phyloP scores from a whole-genome alignment of 257 asterid species.

The Knoxia roxburghii region DNA sequence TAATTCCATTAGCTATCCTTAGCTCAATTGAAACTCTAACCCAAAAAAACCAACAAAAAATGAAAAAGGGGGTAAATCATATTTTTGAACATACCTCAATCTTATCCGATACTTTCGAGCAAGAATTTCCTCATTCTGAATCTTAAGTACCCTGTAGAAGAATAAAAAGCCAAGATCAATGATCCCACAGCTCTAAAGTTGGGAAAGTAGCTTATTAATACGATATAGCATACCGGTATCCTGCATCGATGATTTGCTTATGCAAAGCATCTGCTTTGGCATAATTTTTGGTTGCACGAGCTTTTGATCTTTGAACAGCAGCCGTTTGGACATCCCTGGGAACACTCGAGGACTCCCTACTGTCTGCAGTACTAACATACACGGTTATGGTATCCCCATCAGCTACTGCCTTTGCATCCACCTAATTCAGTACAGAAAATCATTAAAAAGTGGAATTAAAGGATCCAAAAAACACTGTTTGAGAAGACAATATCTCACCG shows the following conservation, averaged over 20 bases:
- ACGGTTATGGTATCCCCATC: constrained; percentile 94
- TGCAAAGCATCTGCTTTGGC: constrained; percentile 70
- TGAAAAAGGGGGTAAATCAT: neutral
- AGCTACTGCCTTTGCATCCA: constrained; percentile 87
- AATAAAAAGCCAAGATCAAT: neutral
- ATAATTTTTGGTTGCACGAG: constrained; percentile 59
- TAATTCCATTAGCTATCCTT: constrained; percentile 6
- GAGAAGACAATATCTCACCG: constrained; percentile 37
- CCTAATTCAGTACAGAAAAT: constrained; percentile 28
- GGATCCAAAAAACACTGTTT: neutral
- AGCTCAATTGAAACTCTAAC: neutral
- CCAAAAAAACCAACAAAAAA: too few species aligned
- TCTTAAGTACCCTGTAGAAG: constrained; percentile 46
- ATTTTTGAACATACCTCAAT: constrained; percentile 44
- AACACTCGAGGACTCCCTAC: constrained; percentile 59
- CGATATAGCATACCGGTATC: constrained; percentile 51
- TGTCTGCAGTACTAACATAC: constrained; percentile 50
- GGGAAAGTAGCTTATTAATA: too few species aligned
- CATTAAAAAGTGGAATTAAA: neutral
- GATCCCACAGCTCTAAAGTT: neutral
- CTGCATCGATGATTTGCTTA: constrained; percentile 55
- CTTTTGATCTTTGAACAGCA: constrained; percentile 55
- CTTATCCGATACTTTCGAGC: constrained; percentile 84
- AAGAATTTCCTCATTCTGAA: constrained; percentile 65
- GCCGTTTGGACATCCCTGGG: constrained; percentile 64